Conservation (phyloP, 768 basidiomycete species). For the Russula dissimulans region DNA sequence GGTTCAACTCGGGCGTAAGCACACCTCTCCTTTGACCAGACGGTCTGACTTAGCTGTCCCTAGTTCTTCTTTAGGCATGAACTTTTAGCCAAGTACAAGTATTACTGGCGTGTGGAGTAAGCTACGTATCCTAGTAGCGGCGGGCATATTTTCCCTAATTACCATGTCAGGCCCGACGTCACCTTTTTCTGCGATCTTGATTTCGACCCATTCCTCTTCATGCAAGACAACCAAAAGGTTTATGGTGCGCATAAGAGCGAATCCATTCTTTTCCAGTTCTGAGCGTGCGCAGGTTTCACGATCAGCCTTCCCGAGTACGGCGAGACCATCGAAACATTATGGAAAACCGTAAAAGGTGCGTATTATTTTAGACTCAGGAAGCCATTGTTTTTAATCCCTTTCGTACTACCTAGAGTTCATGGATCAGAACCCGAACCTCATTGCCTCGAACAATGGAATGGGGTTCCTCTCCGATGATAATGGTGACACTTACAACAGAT, state of each 20-base stretch:
- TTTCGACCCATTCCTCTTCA: slow-evolving; percentile 48
- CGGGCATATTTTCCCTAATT: not conserved
- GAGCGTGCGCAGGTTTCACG: slow-evolving; percentile 44
- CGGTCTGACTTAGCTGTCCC: not conserved
- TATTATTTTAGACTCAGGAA: not conserved
- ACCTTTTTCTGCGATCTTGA: slow-evolving; percentile 51
- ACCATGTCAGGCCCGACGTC: slow-evolving; percentile 37
- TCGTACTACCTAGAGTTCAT: slow-evolving; percentile 37
- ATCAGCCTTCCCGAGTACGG: slow-evolving; percentile 67
- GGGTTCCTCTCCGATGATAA: slow-evolving; percentile 47
- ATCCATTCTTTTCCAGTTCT: not conserved
- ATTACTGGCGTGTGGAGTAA: slow-evolving; percentile 47
- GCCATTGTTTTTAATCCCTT: not conserved
- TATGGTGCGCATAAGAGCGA: slow-evolving; percentile 34
- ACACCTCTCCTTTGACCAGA: not conserved
- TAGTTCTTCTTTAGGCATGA: slow-evolving; percentile 52
- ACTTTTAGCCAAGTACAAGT: slow-evolving; percentile 29
- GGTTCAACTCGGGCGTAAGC: slow-evolving; percentile 84
- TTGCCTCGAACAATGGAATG: slow-evolving; percentile 44
- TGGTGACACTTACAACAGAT: slow-evolving; percentile 49
- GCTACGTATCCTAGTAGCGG: slow-evolving; percentile 13
- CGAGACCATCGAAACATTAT: slow-evolving; percentile 67
- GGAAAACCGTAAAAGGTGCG: slow-evolving; percentile 57
- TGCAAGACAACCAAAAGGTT: slow-evolving; percentile 47
- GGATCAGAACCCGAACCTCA: slow-evolving; percentile 36